Base-by-base conservation (phyloP, 177 flowering plant genomes). In the Vitis hybrid region DNA sequence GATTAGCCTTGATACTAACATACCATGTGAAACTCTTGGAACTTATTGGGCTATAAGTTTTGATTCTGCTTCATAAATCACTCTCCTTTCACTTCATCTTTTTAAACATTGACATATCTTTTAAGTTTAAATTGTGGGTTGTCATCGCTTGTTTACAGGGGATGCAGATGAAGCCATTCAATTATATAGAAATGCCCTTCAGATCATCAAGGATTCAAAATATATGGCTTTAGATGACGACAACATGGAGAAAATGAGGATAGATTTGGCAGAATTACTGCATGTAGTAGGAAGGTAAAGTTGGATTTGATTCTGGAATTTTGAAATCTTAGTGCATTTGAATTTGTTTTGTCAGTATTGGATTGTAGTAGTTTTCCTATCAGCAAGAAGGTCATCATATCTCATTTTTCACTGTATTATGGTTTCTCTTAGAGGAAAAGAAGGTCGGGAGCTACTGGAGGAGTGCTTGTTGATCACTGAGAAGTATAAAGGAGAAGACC, bases 211-310 rank as follows among this genome's bases (percentile, higher is more conserved):
- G 76, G 86, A 85, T 55, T 86, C 97, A 64, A 78, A 82, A 40
- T 80, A 81, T 71, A 68, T 88, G 80, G 75, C 82, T 63, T 64
- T 83, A 61, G 93, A 90, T 72, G 92, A 91, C 60, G 64, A 69
- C 61, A 49, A 81, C 46, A 70, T 92, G 82, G 94, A 92, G 85
- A 88, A 87, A 79, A 88, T 90, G 85, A 88, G 91, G 81, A 74
- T 86, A 65, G 98, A 94, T 66, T 82, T 94, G 78, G 93, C 95
- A 13, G 97, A 92, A 72, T 72, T 94, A 67, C 93, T 91, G 75
- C 97, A 92, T 80, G 77, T 62, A 69, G 89, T 82, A 14, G 98
- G 98, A 84, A 91, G 97, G 98, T 94, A 79, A 67, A 66, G 64
- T 50, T 0, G 17, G 55, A 54, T 27, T 11, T n/a, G 21, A 64